Percentiles rank a stretch among this genome's conserved stretches.
Evolutionary conservation across 306 rosid species (phyloP).

Genomic region (Psophocarpus tetragonolobus): DNA sequence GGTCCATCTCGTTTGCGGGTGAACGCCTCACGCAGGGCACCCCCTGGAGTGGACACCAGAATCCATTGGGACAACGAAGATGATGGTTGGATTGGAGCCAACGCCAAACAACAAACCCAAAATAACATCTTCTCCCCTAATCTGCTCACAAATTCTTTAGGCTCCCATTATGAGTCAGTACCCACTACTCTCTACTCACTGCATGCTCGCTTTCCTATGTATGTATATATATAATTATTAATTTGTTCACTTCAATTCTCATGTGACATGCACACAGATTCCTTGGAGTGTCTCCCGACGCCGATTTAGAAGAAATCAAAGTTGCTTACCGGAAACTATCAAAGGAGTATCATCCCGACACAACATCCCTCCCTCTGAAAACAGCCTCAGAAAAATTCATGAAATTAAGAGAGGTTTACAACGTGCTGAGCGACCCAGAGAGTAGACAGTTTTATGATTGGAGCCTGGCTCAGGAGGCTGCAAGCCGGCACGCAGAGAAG

Average conservation of each 20-base stretch:
- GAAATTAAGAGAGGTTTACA: conserved; percentile 71
- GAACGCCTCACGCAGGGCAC: conserved; percentile 38
- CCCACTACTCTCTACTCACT: no score
- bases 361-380: conserved; percentile 88
- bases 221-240: no score
- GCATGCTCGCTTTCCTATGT: no score
- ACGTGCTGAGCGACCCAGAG: conserved; percentile 65
- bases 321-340: conserved; percentile 74
- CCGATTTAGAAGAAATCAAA: conserved; percentile 80
- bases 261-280: conserved; percentile 51
- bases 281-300: conserved; percentile 69
- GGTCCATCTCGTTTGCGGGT: conserved; percentile 13
- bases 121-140: conserved; percentile 52
- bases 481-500: conserved; percentile 73
- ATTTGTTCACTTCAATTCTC: not conserved
- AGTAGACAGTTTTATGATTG: conserved; percentile 79
- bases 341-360: conserved; percentile 96
- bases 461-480: conserved; percentile 90
- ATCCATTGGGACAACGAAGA: conserved; percentile 84
- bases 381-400: conserved; percentile 79
- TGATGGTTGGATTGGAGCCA: conserved; percentile 83
- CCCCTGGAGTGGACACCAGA: conserved; percentile 82
- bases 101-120: conserved; percentile 16
- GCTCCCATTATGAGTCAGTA: conserved; percentile 87
- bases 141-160: conserved; percentile 58